Evolutionary conservation across 1,284 basidiomycete genomes (phyloP), one percentile per base, ranked within the genome.

Genomic region (Afroboletus lepidellus): DNA sequence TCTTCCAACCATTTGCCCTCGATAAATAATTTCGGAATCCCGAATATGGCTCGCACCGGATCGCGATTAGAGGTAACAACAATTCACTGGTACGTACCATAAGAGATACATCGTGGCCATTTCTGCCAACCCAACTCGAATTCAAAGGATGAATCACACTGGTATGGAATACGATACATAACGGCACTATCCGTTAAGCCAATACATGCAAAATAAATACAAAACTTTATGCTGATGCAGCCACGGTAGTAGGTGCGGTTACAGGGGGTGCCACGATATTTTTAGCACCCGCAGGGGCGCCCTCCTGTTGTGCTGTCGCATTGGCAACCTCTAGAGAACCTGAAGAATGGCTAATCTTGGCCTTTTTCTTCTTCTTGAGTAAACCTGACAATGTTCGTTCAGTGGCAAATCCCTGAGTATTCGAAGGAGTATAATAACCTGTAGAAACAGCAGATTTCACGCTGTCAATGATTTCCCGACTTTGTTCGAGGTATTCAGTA

Each of bases 401-500:
- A 53, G 54, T 53, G 52, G 50, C 37, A 27, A 30, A 27, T 48
- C 49, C 2, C 50, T 8, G n/a, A 32, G 15, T 27, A 11, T 29
- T 45, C 11, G 23, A 23, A 29, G 8, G 23, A 18, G 9, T 36
- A 16, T 21, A 55, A 57, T 9, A 25, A 92, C 91, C 92, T 42
- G 83, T 79, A 45, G 87, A 80, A 5, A 99, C 96, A 0, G 96
- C 96, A 57, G 78, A 92, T 74, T 92, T 90, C 23, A 98, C 96
- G 60, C 83, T 87, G 58, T 97, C 94, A 11, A 94, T 92, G 41
- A 98, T 85, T 65, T 98, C 94, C 65, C 84, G 78, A 64, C 88
- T 95, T 74, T 98, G 88, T 65, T 98, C 94, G 33, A 99, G 69
- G 65, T 90, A 98, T 70, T 96, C 87, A 12, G 84, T 87, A 66